phyloP scores from a whole-genome alignment of 345 rosid genomes.

The Noccaea bulbosa region DNA sequence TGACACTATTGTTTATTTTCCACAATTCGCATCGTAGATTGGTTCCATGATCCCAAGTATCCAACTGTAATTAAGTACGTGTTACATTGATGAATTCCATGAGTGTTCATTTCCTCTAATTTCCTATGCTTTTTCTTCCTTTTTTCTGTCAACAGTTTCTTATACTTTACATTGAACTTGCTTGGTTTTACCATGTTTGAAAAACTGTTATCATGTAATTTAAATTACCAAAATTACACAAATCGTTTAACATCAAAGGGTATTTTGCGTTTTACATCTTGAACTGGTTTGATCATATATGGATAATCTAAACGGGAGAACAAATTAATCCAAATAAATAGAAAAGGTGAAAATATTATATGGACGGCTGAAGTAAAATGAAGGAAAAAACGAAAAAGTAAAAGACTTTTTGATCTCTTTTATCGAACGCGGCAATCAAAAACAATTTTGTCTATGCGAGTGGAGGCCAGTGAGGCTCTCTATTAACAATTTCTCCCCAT shows the following conservation, averaged over 20 bases:
- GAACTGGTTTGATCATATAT: neutral
- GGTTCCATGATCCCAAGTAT: too few species aligned
- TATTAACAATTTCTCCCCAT: constrained; percentile 23
- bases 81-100: too few species aligned
- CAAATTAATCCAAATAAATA: neutral
- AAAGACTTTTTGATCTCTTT: constrained; percentile 12
- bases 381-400: neutral
- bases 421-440: constrained; percentile 33
- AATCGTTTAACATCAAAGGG: too few species aligned
- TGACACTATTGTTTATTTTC: neutral
- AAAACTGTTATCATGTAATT: too few species aligned
- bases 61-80: too few species aligned
- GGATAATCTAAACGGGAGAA: neutral
- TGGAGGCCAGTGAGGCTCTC: constrained; percentile 33
- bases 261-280: too few species aligned
- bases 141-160: too few species aligned
- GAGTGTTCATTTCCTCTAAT: too few species aligned
- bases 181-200: too few species aligned
- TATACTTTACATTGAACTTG: too few species aligned
- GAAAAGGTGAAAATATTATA: neutral
- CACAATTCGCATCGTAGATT: neutral
- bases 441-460: constrained; percentile 26
- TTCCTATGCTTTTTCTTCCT: too few species aligned
- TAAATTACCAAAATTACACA: too few species aligned
- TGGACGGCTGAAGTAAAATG: constrained; percentile 30